Evolutionary conservation across 352 stramenopile species (phyloP).

Genomic region (Pythium sukuiense): DNA sequence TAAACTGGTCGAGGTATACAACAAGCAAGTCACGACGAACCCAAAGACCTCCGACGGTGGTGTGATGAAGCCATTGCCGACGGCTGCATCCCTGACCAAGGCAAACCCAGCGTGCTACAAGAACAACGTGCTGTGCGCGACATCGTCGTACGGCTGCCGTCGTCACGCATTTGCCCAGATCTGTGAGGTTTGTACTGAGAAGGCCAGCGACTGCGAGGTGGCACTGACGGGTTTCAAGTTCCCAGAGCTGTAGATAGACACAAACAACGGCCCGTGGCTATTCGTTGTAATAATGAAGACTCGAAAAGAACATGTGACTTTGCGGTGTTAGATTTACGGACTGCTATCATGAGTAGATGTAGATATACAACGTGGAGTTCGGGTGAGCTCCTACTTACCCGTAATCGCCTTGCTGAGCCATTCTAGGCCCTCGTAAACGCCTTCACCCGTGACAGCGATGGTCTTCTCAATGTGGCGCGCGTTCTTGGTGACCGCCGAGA

Average conservation of each 20-base stretch:
- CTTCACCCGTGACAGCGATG: slow-evolving; percentile 7
- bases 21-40: slow-evolving; percentile 30
- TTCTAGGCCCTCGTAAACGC: slow-evolving; percentile 25
- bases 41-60: slow-evolving; percentile 37
- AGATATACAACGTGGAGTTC: too few relatives aligned
- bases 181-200: slow-evolving; percentile 47
- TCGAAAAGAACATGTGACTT: too few relatives aligned
- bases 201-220: slow-evolving; percentile 32
- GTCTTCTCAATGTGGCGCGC: slow-evolving; percentile 1
- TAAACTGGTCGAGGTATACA: slow-evolving; percentile 53
- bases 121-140: slow-evolving; percentile 52
- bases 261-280: too few relatives aligned
- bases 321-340: too few relatives aligned
- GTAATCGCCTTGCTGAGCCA: slow-evolving; percentile 20
- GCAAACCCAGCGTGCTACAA: slow-evolving; percentile 61
- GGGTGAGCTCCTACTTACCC: slow-evolving; percentile 3
- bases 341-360: too few relatives aligned
- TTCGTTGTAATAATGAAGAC: too few relatives aligned
- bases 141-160: slow-evolving; percentile 48
- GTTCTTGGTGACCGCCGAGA: slow-evolving; percentile 9
- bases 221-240: slow-evolving; percentile 11
- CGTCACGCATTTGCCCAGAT: slow-evolving; percentile 58
- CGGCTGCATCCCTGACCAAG: slow-evolving; percentile 32
- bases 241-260: slow-evolving; percentile 20
- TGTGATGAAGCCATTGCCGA: slow-evolving; percentile 49